Conservation (phyloP, 2,329 filamentous ascomycete species). For the Cordyceps militaris region DNA sequence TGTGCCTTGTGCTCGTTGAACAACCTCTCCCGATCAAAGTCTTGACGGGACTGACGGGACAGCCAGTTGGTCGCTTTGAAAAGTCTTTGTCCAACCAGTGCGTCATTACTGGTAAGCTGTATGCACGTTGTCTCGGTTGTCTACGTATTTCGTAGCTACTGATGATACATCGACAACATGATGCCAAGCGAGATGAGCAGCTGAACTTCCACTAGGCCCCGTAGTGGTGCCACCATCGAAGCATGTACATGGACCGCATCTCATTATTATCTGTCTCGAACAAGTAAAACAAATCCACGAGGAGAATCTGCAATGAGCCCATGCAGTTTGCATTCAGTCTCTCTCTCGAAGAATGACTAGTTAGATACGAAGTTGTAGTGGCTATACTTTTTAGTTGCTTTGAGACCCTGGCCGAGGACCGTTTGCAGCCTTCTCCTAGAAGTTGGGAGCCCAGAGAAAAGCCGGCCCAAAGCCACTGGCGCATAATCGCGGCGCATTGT, state of each 20-base stretch:
- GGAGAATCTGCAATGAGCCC: too few species aligned
- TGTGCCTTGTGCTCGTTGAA: too few species aligned
- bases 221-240: not conserved
- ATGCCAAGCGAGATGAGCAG: conserved; percentile 3
- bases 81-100: too few species aligned
- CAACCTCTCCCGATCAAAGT: too few species aligned
- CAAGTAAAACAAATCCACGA: too few species aligned
- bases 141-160: not conserved
- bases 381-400: too few species aligned
- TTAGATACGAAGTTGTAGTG: not conserved
- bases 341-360: too few species aligned
- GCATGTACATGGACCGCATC: not conserved
- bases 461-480: not conserved
- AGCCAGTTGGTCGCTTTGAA: too few species aligned
- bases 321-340: too few species aligned
- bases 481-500: not conserved
- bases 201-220: not conserved
- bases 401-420: not conserved
- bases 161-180: not conserved
- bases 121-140: not conserved
- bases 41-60: too few species aligned
- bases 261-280: too few species aligned
- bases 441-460: not conserved
- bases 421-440: not conserved
- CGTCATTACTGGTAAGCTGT: too few species aligned